These are phyloP conservation scores for Aspergillus neotritici DNA, from an alignment of 2,329 filamentous ascomycete species.

Conservation along the genomic window DNA sequence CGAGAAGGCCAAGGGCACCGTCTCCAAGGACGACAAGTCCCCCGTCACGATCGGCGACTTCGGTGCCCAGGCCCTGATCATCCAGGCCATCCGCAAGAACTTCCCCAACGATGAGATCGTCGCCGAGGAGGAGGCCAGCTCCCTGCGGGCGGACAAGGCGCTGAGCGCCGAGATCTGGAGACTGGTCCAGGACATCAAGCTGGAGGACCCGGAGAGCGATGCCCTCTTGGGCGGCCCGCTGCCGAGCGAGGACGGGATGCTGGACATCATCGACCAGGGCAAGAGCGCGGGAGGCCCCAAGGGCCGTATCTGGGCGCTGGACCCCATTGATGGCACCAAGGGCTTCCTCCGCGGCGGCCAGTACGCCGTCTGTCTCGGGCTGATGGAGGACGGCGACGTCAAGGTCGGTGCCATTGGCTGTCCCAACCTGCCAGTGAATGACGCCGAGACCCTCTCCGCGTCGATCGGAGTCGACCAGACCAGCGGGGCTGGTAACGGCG, in stretches of 20 bases:
- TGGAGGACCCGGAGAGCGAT: constrained; percentile 62
- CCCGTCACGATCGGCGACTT: constrained; percentile 98
- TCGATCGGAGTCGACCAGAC: constrained; percentile 69
- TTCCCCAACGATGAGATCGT: constrained; percentile 91
- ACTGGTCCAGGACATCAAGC: constrained; percentile 65
- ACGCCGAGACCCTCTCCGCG: constrained; percentile 63
- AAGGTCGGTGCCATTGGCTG: constrained; percentile 92
- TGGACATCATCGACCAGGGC: constrained; percentile 54
- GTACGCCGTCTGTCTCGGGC: constrained; percentile 88
- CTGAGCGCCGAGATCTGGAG: constrained; percentile 77
- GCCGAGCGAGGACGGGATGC: constrained; percentile 56
- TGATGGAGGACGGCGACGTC: constrained; percentile 90
- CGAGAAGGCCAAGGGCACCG: constrained; percentile 88
- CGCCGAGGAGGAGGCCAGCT: constrained; percentile 85
- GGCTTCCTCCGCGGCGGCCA: constrained; percentile 94
- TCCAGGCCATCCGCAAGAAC: constrained; percentile 77
- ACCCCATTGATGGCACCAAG: constrained; percentile 97
- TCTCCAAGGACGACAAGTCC: constrained; percentile 90
- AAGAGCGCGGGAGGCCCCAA: constrained; percentile 37
- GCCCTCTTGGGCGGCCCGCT: constrained; percentile 64
- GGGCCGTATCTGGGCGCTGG: constrained; percentile 81
- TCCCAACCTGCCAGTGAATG: constrained; percentile 88
- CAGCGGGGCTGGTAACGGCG: constrained; percentile 70
- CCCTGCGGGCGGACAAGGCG: constrained; percentile 64
- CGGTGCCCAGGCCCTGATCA: constrained; percentile 94